Evolutionary conservation across 108 stramenopile genomes (phyloP).

Genomic region (Mayamaea pseudoterrestris): DNA sequence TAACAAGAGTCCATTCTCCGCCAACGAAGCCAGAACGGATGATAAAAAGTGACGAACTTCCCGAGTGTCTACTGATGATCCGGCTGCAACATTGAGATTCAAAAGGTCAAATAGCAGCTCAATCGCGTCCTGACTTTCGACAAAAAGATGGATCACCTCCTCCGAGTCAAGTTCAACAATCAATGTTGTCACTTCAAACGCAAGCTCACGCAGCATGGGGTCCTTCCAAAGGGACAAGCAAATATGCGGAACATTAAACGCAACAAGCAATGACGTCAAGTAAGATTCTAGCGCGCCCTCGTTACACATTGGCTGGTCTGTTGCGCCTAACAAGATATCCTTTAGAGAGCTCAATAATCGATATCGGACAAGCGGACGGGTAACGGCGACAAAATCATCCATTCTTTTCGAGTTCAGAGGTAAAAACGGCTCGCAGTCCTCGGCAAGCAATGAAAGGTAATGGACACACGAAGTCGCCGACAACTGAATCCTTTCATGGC

Average conservation of each 20-base stretch:
- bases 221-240: constrained; percentile 51
- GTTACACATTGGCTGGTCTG: background rate
- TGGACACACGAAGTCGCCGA: constrained; percentile 29
- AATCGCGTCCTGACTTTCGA: constrained; percentile 38
- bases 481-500: constrained; percentile 4
- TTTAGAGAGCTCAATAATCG: constrained; percentile 31
- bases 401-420: constrained; percentile 14
- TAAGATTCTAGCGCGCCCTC: constrained; percentile 23
- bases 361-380: constrained; percentile 38
- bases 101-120: constrained; percentile 54
- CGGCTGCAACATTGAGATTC: constrained; percentile 18
- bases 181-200: constrained; percentile 39
- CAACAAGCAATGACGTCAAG: constrained; percentile 30
- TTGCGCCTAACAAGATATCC: constrained; percentile 5
- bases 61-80: constrained; percentile 7
- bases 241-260: constrained; percentile 42
- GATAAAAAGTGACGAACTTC: constrained; percentile 25
- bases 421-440: constrained; percentile 24
- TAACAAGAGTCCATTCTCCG: constrained; percentile 47
- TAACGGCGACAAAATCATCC: constrained; percentile 23
- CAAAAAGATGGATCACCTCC: constrained; percentile 38
- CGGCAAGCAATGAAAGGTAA: constrained; percentile 27
- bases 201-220: constrained; percentile 32
- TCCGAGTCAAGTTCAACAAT: constrained; percentile 29
- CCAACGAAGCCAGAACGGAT: constrained; percentile 34